These are phyloP conservation scores for Panaeolus papilionaceus DNA, from an alignment of 768 basidiomycete species.

Conservation along the genomic window DNA sequence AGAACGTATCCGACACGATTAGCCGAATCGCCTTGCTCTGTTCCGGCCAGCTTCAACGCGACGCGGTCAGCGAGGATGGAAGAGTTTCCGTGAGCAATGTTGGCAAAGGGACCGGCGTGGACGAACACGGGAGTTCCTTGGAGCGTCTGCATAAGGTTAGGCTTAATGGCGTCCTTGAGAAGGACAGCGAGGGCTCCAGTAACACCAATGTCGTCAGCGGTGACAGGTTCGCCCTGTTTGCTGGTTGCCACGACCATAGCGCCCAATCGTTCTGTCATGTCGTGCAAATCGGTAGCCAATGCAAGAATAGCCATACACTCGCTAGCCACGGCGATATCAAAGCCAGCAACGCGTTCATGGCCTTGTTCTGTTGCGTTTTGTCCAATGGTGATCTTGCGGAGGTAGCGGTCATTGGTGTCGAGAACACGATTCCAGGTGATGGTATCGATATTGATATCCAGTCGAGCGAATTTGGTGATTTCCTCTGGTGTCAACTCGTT, in stretches of 20 bases:
- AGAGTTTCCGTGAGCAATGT: slow-evolving; percentile 98
- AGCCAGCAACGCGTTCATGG: slow-evolving; percentile 87
- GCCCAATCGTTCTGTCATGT: slow-evolving; percentile 93
- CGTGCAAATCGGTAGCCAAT: slow-evolving; percentile 82
- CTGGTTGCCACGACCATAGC: slow-evolving; percentile 97
- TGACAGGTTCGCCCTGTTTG: slow-evolving; percentile 90
- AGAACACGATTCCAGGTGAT: slow-evolving; percentile 99
- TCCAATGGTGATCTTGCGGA: slow-evolving; percentile 94
- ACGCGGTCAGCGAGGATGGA: slow-evolving; percentile 98
- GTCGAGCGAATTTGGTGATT: slow-evolving; percentile 85
- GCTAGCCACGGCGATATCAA: slow-evolving; percentile 96
- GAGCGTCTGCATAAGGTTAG: slow-evolving; percentile 96
- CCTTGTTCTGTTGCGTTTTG: slow-evolving; percentile 90
- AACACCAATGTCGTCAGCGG: slow-evolving; percentile 95
- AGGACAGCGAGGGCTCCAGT: slow-evolving; percentile 95
- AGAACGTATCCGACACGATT: slow-evolving; percentile 92
- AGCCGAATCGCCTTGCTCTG: slow-evolving; percentile 86
- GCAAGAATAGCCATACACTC: slow-evolving; percentile 99
- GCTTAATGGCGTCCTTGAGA: slow-evolving; percentile 99
- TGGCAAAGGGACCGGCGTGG: slow-evolving; percentile 98
- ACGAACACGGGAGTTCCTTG: slow-evolving; percentile 98
- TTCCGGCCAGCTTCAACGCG: slow-evolving; percentile 95
- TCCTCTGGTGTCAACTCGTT: slow-evolving; percentile 93
- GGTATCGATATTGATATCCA: slow-evolving; percentile 89
- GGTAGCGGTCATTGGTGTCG: slow-evolving; percentile 96